Percentiles rank a stretch among this genome's conserved stretches.
Conservation (phyloP, 768 basidiomycete species). For the Agaricus subrufescens region DNA sequence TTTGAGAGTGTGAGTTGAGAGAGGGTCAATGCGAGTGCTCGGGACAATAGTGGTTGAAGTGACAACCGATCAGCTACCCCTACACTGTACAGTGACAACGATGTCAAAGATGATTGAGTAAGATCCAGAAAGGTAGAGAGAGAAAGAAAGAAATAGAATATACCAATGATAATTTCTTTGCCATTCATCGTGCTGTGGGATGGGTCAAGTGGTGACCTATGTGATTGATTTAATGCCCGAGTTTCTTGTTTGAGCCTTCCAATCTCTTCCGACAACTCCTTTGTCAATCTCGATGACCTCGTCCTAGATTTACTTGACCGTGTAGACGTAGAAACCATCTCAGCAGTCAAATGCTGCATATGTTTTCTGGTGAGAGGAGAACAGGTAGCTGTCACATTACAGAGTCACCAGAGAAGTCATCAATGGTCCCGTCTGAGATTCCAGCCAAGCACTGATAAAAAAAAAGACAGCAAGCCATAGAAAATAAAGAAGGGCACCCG, state of each 20-base stretch:
- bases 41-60: too few relatives aligned
- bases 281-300: conserved; percentile 13
- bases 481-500: conserved; percentile 12
- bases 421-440: conserved; percentile 29
- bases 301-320: neutral
- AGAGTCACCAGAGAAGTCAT: conserved; percentile 30
- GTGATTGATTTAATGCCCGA: conserved; percentile 19
- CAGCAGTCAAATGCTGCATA: conserved; percentile 18
- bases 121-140: too few relatives aligned
- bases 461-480: conserved; percentile 3
- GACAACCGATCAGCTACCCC: too few relatives aligned
- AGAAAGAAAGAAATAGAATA: too few relatives aligned
- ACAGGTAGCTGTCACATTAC: conserved; percentile 19
- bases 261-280: conserved; percentile 23
- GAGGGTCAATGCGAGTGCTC: too few relatives aligned
- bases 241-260: conserved; percentile 22
- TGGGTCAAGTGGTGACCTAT: conserved; percentile 1
- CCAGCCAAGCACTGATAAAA: conserved; percentile 7
- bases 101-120: too few relatives aligned
- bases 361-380: conserved; percentile 19
- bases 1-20: too few relatives aligned
- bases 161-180: neutral
- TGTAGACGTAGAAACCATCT: conserved; percentile 15
- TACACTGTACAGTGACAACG: too few relatives aligned
- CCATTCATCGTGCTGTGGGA: neutral